Percentiles rank a stretch among this genome's conserved stretches.
Evolutionary conservation across 2,329 filamentous ascomycete genomes (phyloP).

Genomic region (Paraphoma chrysanthemicola): DNA sequence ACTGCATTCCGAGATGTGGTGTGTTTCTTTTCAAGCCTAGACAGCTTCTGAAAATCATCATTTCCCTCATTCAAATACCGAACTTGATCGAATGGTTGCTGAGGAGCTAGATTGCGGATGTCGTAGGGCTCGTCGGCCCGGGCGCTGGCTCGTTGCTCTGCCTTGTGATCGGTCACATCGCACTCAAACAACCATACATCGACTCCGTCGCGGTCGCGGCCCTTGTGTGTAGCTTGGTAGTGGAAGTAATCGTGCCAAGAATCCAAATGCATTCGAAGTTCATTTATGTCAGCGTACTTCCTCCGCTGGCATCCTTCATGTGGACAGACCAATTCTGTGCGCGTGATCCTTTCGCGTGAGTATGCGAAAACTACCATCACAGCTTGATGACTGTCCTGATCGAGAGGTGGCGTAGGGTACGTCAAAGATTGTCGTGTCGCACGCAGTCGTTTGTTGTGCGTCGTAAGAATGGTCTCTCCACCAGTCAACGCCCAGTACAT

Average conservation of each 20-base stretch:
- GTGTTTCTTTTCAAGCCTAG: constrained; percentile 15
- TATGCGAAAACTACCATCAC: constrained; percentile 19
- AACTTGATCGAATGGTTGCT: constrained; percentile 42
- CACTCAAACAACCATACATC: constrained; percentile 23
- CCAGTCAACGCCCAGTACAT: constrained; percentile 27
- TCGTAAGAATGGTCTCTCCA: constrained; percentile 16
- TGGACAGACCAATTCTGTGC: constrained; percentile 20
- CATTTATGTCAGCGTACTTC: constrained; percentile 15
- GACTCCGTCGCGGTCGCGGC: constrained; percentile 17
- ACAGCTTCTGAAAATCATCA: constrained; percentile 25
- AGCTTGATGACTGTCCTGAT: constrained; percentile 18
- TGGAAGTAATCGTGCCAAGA: constrained; percentile 45
- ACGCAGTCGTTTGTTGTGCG: constrained; percentile 32
- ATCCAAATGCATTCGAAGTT: constrained; percentile 45
- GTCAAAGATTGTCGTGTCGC: neutral
- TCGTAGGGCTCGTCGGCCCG: constrained; percentile 32
- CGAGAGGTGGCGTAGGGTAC: constrained; percentile 12
- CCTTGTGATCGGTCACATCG: constrained; percentile 24
- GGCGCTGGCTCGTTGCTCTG: constrained; percentile 30
- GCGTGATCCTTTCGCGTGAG: constrained; percentile 12
- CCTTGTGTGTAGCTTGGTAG: constrained; percentile 20
- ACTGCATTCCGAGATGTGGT: neutral
- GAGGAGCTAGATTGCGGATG: constrained; percentile 42
- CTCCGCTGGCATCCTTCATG: constrained; percentile 17
- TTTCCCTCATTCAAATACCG: constrained; percentile 45